These are phyloP conservation scores for Globisporangium mamillatum DNA, from an alignment of 352 stramenopile species.

Conservation along the genomic window DNA sequence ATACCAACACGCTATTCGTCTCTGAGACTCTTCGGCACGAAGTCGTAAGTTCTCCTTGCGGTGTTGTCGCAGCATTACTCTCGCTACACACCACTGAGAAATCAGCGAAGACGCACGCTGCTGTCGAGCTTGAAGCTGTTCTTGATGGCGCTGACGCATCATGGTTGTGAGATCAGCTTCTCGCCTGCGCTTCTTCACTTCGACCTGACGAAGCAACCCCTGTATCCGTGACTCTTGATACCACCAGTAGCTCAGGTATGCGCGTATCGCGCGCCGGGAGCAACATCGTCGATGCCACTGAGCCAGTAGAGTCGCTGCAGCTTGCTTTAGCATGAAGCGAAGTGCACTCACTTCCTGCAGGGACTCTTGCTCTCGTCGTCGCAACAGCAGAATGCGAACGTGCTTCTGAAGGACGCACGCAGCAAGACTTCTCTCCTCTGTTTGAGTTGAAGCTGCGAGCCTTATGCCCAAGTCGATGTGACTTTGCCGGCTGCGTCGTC, in stretches of 20 bases:
- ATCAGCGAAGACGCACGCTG: not conserved
- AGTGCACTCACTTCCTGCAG: conserved; percentile 14
- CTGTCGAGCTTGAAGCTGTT: not conserved
- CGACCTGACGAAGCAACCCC: conserved; percentile 5
- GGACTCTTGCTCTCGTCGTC: conserved; percentile 15
- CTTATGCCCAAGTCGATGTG: no score
- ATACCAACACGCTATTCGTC: conserved; percentile 10
- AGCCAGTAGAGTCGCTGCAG: not conserved
- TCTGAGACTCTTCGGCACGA: not conserved
- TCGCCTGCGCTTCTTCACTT: not conserved
- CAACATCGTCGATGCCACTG: conserved; percentile 10
- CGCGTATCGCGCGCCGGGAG: conserved; percentile 15
- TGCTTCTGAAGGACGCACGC: conserved; percentile 21
- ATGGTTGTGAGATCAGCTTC: not conserved
- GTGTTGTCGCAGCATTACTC: not conserved
- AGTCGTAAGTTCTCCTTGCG: not conserved
- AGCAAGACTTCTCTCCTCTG: conserved; percentile 19
- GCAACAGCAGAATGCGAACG: conserved; percentile 27
- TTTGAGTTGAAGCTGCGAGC: not conserved
- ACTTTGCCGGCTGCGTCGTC: not conserved
- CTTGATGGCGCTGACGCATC: not conserved
- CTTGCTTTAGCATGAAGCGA: conserved; percentile 7
- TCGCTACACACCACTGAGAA: not conserved
- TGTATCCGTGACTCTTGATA: conserved; percentile 17
- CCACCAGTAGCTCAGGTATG: conserved; percentile 17